Base-by-base conservation (phyloP, 2,329 filamentous ascomycete genomes). In the Talaromyces verruculosus region DNA sequence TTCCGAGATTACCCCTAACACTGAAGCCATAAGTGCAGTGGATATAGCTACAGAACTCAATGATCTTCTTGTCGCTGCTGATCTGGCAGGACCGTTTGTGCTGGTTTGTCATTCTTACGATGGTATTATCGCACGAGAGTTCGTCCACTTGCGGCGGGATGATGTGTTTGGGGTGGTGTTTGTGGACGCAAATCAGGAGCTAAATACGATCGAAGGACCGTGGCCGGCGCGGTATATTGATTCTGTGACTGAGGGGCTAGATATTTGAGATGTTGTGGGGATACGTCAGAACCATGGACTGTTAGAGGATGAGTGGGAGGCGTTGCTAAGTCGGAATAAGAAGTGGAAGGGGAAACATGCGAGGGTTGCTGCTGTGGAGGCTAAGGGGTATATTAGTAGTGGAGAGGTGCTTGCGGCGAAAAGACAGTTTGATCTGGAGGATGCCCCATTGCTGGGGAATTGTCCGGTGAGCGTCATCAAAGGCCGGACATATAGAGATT, bases 401-500 rank as follows among this genome's bases (percentile, higher is more conserved):
- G 65, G 63, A 30, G 58, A 41, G 1, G 53, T 63, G 30, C 65
- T 63, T 15, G 43, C 61, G 25, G 35, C 41, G 19, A 70, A 71
- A 47, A 68, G 69, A 61, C 73, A 75, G 65, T 70, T 74, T 28
- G 51, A 35, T 35, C 51, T 55, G 66, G 69, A 53, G 28, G 37
- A n/a, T 35, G 11, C 33, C 68, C 69, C 65, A n/a, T 66, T 74
- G 1, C 64, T 68, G 22, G 67, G 68, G 33, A 61, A 64, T 55
- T 69, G 39, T 5, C 64, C 72, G 13, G 67, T 74, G 37, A 71
- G 71, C 64, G 72, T 74, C 28, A 68, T 75, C 17, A 69, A 72
- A 61, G 72, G 71, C 47, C 69, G 73, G 58, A 67, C 68, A 1
- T 67, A 67, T 49, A 33, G 30, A 43, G 71, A 71, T 60, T 70